phyloP scores from a whole-genome alignment of 2,329 filamentous ascomycete genomes.

The Trichoderma semiorbis region DNA sequence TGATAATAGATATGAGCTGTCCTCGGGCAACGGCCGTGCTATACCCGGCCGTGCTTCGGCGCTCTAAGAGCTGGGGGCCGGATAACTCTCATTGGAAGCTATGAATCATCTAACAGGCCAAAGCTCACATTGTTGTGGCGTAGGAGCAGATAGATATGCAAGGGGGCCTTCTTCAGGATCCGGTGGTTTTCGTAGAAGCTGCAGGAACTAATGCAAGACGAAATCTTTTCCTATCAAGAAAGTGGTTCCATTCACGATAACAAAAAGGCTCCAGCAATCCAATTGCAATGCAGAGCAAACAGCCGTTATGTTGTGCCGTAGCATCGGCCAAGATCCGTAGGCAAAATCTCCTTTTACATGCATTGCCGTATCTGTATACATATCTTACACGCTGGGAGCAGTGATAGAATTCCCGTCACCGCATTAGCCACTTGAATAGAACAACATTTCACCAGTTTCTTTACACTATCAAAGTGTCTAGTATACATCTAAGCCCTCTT shows the following conservation, averaged over 20 bases:
- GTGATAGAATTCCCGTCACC: neutral
- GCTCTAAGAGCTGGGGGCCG: neutral
- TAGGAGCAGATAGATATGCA: neutral
- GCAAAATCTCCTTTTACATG: neutral
- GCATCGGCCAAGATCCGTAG: neutral
- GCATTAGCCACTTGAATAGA: neutral
- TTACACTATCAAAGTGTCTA: neutral
- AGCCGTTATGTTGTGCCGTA: neutral
- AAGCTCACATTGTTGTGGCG: neutral
- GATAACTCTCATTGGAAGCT: neutral
- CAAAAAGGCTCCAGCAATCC: neutral
- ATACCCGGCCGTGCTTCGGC: slow-evolving; percentile 2
- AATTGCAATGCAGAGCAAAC: neutral
- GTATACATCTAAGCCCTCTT: neutral
- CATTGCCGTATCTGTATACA: neutral
- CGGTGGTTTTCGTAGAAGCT: neutral
- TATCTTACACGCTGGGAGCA: neutral
- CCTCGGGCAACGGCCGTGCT: neutral
- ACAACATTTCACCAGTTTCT: neutral
- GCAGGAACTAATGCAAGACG: neutral
- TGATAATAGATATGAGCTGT: neutral
- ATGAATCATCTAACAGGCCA: neutral
- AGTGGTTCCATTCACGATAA: neutral
- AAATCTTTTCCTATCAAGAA: neutral
- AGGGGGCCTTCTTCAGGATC: neutral